These are phyloP conservation scores for Saccharomycopsis hybrid DNA, from an alignment of 1,139 yeast genomes.

Conservation along the genomic window DNA sequence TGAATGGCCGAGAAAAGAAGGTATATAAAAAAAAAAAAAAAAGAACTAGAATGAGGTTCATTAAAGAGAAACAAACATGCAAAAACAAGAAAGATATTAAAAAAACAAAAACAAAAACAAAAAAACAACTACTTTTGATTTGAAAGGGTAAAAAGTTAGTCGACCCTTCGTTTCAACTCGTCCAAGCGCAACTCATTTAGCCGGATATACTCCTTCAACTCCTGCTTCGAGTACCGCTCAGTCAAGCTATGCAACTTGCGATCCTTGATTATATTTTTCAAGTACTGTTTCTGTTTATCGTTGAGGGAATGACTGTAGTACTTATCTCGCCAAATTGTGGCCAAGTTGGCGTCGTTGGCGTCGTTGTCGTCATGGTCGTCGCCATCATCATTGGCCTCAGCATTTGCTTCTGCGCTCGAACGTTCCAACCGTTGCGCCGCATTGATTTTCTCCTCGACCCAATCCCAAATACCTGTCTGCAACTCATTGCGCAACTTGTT, in stretches of 20 bases:
- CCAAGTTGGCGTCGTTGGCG: not conserved
- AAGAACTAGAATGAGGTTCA: too few species aligned
- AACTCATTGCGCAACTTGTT: conserved; percentile 13
- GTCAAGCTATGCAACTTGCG: conserved; percentile 6
- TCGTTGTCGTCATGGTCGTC: not conserved
- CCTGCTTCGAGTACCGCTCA: conserved; percentile 14
- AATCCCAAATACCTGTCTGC: conserved; percentile 20
- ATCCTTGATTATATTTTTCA: conserved; percentile 2
- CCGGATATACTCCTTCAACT: conserved; percentile 15
- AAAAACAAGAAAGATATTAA: too few species aligned
- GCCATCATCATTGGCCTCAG: too few species aligned
- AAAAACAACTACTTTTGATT: too few species aligned
- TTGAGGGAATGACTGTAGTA: conserved; percentile 11
- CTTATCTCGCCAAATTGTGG: conserved; percentile 13
- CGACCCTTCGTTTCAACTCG: conserved; percentile 8
- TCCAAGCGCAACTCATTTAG: conserved; percentile 15
- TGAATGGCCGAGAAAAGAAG: too few species aligned
- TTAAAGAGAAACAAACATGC: too few species aligned
- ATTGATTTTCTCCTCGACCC: conserved; percentile 13
- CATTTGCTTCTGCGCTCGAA: not conserved
- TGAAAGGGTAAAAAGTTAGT: too few species aligned
- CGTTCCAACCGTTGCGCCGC: not conserved
- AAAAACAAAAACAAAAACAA: too few species aligned
- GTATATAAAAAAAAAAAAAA: too few species aligned
- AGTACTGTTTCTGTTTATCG: conserved; percentile 14